Base-by-base conservation (phyloP, 805 yeast species). In the Vanderwaltozyma verrucispora region DNA sequence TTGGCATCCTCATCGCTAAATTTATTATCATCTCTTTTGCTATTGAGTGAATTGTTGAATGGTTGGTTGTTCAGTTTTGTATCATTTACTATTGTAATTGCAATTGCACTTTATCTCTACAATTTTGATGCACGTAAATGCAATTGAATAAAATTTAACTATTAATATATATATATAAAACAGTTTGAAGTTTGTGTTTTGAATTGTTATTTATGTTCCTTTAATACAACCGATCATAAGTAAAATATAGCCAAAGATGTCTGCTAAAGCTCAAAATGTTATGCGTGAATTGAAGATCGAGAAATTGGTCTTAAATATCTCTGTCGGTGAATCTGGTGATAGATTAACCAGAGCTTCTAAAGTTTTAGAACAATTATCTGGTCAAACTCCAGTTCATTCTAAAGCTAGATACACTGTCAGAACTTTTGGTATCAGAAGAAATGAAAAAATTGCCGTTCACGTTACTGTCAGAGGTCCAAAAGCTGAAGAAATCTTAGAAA, bases 241-340 rank as follows among this genome's bases (percentile, higher is more conserved):
- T 31, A 38, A n/a, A 41, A 48, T 40, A 45, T 39, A 46, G 47
- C 49, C 56, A 42, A 58, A 54, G 53, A 60, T 60, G 74, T 68
- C 75, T 60, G 65, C 70, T 54, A 69, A 72, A 66, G 59, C 84
- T 64, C 85, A 79, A 71, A 92, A 92, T 77, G 78, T 84, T 74
- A 89, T 92, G 97, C 92, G 95, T 75, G 97, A 92, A 63, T 78
- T 92, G 74, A 88, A 82, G 77, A 89, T 92, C 77, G 97, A 92
- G 77, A 92, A 92, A 77, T 82, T 92, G 73, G 96, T 92, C 73
- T 84, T 92, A 73, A 92, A 92, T 92, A 92, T 92, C 75, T 88
- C 95, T 74, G 98, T 92, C 72, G 98, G 98, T 77, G 98, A 92
- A 77, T 88, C 96, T 72, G 98, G 98, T 80, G 98, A 92, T 74